These are phyloP conservation scores for Coelastrella sp. DNA, from an alignment of 139 green algal genomes.

Conservation along the genomic window DNA sequence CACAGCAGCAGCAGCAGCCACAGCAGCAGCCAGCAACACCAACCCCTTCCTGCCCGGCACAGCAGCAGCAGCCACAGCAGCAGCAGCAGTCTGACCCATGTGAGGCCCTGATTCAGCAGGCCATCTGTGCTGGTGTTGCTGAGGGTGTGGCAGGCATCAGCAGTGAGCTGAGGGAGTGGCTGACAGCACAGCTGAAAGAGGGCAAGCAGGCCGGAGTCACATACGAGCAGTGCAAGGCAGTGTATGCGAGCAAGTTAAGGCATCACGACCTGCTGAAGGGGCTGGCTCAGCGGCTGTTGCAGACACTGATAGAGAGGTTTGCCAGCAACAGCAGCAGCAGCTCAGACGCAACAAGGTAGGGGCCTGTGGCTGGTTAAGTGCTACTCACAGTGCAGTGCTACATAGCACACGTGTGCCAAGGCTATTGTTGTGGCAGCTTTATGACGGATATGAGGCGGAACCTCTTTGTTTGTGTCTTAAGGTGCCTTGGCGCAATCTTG, in stretches of 20 bases:
- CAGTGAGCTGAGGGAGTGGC: neutral
- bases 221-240: neutral
- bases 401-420: neutral
- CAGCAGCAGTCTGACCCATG: neutral
- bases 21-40: neutral
- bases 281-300: neutral
- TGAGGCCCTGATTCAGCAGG: neutral
- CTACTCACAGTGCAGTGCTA: too few relatives aligned
- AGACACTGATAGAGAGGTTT: neutral
- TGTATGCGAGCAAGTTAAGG: neutral
- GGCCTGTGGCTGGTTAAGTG: neutral
- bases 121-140: neutral
- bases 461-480: neutral
- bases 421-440: neutral
- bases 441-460: neutral
- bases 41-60: neutral
- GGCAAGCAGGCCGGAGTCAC: neutral
- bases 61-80: slow-evolving; percentile 16
- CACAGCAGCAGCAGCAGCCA: neutral
- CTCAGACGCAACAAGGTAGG: neutral
- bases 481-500: neutral
- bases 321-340: neutral
- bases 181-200: neutral
- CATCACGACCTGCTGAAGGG: neutral
- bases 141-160: neutral